Percentiles rank a stretch among this genome's conserved stretches.
These are phyloP conservation scores for Cercophora samala DNA, from an alignment of 495 filamentous ascomycete genomes.

Conservation along the genomic window DNA sequence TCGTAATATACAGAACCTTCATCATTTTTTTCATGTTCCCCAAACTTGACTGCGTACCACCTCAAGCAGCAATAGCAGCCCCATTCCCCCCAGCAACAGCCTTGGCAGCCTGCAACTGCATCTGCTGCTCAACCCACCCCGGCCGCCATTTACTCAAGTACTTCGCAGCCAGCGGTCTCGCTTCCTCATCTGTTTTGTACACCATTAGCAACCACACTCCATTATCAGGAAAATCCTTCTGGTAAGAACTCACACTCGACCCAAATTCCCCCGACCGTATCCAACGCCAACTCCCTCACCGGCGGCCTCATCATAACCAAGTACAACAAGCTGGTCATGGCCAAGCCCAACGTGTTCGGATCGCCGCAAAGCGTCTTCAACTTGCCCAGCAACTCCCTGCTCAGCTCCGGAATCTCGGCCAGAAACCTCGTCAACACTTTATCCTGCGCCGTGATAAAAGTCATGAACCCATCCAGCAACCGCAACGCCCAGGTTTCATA, in stretches of 20 bases:
- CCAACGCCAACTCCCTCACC: conserved; percentile 72
- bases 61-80: conserved; percentile 13
- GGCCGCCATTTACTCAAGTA: conserved; percentile 54
- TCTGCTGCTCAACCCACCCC: conserved; percentile 44
- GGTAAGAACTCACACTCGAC: conserved; percentile 59
- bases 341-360: conserved; percentile 63
- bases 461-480: conserved; percentile 80
- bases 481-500: conserved; percentile 79
- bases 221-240: conserved; percentile 12
- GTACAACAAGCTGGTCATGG: conserved; percentile 57
- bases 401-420: conserved; percentile 84
- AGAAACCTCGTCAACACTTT: conserved; percentile 86
- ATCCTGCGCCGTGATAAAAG: conserved; percentile 82
- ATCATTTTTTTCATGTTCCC: background rate
- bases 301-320: conserved; percentile 83
- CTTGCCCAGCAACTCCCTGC: conserved; percentile 61
- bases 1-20: background rate
- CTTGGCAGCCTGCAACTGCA: conserved; percentile 8
- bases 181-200: conserved; percentile 45
- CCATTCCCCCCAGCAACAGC: conserved; percentile 9
- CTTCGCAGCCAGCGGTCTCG: conserved; percentile 51
- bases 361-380: conserved; percentile 82
- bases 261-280: conserved; percentile 84
- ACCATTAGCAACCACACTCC: conserved; percentile 10
- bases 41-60: background rate